phyloP scores from a whole-genome alignment of 345 rosid genomes.

The Iberis pinnata region DNA sequence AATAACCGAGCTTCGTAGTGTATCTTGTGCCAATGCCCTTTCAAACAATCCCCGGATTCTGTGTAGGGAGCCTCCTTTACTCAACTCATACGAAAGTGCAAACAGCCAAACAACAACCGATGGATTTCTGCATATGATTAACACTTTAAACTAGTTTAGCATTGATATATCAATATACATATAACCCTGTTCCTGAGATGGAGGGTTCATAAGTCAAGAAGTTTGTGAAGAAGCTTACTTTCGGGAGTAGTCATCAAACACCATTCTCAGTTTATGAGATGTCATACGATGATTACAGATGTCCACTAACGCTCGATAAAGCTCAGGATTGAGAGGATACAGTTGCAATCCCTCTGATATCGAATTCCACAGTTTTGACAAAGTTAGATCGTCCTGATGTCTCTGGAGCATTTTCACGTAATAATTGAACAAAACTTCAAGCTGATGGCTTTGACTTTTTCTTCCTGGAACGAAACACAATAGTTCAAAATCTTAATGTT shows the following conservation, averaged over 20 bases:
- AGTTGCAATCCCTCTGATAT: constrained; percentile 60
- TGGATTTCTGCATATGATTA: constrained; percentile 57
- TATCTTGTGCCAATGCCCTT: constrained; percentile 67
- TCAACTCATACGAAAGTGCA: constrained; percentile 71
- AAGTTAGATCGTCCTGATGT: constrained; percentile 50
- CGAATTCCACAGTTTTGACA: constrained; percentile 65
- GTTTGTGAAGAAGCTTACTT: constrained; percentile 42
- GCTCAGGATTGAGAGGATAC: constrained; percentile 70
- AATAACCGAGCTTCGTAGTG: constrained; percentile 48
- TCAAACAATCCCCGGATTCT: constrained; percentile 85
- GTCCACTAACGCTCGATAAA: constrained; percentile 54
- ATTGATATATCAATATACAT: neutral
- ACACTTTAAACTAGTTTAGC: constrained; percentile 9
- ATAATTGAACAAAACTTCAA: constrained; percentile 52
- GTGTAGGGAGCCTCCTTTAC: constrained; percentile 53
- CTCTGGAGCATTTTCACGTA: constrained; percentile 63
- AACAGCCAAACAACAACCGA: constrained; percentile 65
- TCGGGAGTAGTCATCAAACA: constrained; percentile 59
- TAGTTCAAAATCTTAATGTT: constrained; percentile 7
- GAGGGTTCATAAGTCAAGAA: constrained; percentile 1
- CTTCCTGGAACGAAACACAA: constrained; percentile 52
- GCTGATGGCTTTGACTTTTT: constrained; percentile 59
- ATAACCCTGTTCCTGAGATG: neutral
- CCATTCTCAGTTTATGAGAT: constrained; percentile 64
- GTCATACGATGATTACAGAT: constrained; percentile 64